Evolutionary conservation across 371 early-diverging fungal genomes (phyloP), one percentile per base, ranked within the genome.

Genomic region (Zychaea mexicana): DNA sequence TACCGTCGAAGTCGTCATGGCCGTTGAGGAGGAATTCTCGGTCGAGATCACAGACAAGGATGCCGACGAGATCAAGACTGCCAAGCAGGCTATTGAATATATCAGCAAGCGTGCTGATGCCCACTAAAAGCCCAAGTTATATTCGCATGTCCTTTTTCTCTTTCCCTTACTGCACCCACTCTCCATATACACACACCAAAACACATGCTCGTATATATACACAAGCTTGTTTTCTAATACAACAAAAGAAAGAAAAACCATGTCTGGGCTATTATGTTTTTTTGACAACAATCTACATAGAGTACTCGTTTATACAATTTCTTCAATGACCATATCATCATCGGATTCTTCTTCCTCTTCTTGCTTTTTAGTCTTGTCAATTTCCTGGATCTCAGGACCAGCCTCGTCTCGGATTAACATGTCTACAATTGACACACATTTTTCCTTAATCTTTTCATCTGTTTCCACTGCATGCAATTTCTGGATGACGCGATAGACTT

Each of bases 1-100:
- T 79, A 92, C 94, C 60, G 97, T 98, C 46, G 99, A 98, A 81
- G 96, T 98, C 60, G 94, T 97, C 56, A 98, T 98, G 96, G 97
- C 97, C 52, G 89, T 98, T 67, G 99, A 98, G 83, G 98, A 98
- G 70, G 99, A 98, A 79, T 98, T 98, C 85, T 92, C 90, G 67
- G 91, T 98, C 59, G 98, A 98, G 84, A 92, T 98, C 70, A 91
- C 97, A 58, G 99, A 98, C 74, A 91, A 94, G 78, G 98, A 95
- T 65, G 97, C 98, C 64, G 99, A 98, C 77, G 89, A 92, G 68
- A 96, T 98, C 81, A 84, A 91, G 78, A 94, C 91, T 57, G 88
- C 92, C 42, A 78, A 85, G 58, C 89, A 96, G 69, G 98, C 97
- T 61, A 88, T 96, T 26, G 95, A 96, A 45, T 94, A 90, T 74